Conservation (phyloP, 345 rosid species). For the rapeseed (Brassica napus) region DNA sequence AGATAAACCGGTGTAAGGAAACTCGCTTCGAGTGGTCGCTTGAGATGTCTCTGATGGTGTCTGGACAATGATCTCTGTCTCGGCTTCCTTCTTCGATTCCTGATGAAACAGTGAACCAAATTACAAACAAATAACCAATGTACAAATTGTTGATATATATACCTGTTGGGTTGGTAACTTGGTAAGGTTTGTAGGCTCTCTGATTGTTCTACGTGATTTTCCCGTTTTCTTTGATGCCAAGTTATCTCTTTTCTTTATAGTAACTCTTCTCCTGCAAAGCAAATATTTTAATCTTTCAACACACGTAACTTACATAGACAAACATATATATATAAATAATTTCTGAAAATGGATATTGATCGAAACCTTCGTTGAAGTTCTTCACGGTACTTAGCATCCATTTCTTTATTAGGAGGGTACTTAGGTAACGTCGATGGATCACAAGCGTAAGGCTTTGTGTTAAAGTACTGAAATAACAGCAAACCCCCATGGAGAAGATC, state of each 20-base stretch:
- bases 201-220: conserved; percentile 43
- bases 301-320: neutral
- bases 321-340: neutral
- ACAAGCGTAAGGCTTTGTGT: conserved; percentile 59
- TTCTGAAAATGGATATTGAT: neutral
- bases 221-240: conserved; percentile 47
- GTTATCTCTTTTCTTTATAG: conserved; percentile 40
- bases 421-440: conserved; percentile 69
- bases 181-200: conserved; percentile 34
- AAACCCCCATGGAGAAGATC: neutral
- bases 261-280: conserved; percentile 51
- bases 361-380: conserved; percentile 55
- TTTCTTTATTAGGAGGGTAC: conserved; percentile 76
- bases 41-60: conserved; percentile 48
- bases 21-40: conserved; percentile 40
- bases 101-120: conserved; percentile 18
- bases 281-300: neutral
- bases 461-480: conserved; percentile 53
- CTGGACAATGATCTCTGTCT: conserved; percentile 37
- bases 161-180: conserved; percentile 27
- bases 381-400: conserved; percentile 57
- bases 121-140: no score
- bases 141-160: neutral
- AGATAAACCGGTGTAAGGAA: conserved; percentile 41
- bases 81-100: conserved; percentile 48